Conservation (phyloP, 2,329 filamentous ascomycete genomes). For the Colletotrichum liriopes region DNA sequence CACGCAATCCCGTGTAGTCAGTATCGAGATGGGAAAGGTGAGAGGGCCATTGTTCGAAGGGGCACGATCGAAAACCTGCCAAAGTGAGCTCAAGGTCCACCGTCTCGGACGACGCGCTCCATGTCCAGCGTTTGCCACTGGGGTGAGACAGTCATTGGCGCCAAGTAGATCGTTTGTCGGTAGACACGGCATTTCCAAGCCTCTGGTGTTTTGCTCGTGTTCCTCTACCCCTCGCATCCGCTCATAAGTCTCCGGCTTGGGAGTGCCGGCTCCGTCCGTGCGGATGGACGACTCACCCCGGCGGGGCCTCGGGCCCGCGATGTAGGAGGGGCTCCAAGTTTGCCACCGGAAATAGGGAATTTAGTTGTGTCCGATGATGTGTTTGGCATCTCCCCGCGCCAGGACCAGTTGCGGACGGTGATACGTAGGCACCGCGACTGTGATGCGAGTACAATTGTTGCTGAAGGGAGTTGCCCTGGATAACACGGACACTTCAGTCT, state of each 20-base stretch:
- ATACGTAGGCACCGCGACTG: background rate
- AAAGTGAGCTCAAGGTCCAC: background rate
- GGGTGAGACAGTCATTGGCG: background rate
- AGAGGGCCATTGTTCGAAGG: constrained; percentile 16
- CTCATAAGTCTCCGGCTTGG: constrained; percentile 14
- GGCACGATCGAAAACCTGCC: background rate
- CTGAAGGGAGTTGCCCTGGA: background rate
- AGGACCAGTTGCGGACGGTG: background rate
- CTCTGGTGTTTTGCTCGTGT: background rate
- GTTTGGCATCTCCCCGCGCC: constrained; percentile 15
- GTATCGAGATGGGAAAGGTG: constrained; percentile 22
- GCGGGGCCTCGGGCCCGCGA: constrained; percentile 17
- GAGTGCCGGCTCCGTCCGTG: constrained; percentile 39
- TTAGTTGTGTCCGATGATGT: constrained; percentile 3
- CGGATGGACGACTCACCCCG: constrained; percentile 9
- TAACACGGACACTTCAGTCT: background rate
- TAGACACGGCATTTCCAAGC: constrained; percentile 8
- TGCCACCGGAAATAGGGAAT: constrained; percentile 23
- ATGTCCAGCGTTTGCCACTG: constrained; percentile 17
- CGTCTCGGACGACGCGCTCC: constrained; percentile 2
- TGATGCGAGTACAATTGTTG: background rate
- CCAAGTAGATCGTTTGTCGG: constrained; percentile 28
- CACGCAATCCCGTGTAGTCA: constrained; percentile 3
- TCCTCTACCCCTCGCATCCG: background rate
- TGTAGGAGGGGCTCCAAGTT: background rate